Conservation (phyloP, 768 basidiomycete genomes). For the Podaxis mareebaensis region DNA sequence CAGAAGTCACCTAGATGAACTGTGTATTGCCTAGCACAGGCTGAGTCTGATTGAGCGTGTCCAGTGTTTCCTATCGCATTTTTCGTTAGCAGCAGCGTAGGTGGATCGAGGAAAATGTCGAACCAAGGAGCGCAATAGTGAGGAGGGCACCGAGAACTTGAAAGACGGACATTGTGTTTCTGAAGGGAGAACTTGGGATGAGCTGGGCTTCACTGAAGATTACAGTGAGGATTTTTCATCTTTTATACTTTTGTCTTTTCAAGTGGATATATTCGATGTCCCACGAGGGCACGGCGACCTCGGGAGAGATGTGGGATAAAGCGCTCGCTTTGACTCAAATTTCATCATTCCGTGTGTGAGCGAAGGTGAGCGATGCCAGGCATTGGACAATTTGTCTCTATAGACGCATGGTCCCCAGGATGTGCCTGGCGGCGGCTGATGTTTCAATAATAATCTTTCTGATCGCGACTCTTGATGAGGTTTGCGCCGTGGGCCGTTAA, state of each 20-base stretch:
- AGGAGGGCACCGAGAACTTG: not conserved
- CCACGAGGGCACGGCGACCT: not conserved
- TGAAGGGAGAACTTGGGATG: not conserved
- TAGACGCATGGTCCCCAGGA: not conserved
- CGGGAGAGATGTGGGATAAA: not conserved
- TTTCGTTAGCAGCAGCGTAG: not conserved
- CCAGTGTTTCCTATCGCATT: not conserved
- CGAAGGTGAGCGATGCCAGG: not conserved
- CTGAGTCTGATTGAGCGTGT: not conserved
- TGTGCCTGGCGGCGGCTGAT: too few relatives aligned
- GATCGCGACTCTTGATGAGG: too few relatives aligned
- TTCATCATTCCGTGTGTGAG: constrained; percentile 4
- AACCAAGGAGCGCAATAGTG: not conserved
- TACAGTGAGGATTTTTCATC: too few relatives aligned
- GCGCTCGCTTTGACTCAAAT: not conserved
- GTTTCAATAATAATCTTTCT: too few relatives aligned
- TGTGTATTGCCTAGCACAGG: constrained; percentile 52
- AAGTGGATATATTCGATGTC: not conserved
- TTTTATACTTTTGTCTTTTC: not conserved
- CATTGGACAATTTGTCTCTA: not conserved
- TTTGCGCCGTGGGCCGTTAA: too few relatives aligned
- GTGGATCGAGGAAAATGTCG: not conserved
- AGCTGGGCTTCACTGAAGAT: not conserved
- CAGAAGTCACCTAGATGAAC: constrained; percentile 56
- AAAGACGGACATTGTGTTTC: not conserved